Evolutionary conservation across 345 rosid genomes (phyloP).

Genomic region (Mallotus nudiflorus): DNA sequence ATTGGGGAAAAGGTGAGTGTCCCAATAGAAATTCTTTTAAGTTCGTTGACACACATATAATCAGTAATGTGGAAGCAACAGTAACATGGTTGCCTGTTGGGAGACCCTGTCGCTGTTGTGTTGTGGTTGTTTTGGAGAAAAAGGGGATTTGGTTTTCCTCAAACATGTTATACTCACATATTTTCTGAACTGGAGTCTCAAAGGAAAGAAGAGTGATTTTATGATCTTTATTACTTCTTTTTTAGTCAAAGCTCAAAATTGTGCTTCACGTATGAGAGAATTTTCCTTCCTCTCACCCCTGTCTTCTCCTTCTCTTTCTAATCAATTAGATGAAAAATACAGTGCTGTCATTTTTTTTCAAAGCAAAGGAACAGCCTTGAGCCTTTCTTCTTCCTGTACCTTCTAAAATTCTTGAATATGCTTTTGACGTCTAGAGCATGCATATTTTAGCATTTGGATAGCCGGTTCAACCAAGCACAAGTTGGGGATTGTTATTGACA

Average conservation of each 20-base stretch:
- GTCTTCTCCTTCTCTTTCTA: not conserved
- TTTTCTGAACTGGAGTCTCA: not conserved
- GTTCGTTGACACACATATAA: not conserved
- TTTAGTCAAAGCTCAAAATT: not conserved
- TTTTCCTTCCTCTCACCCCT: not conserved
- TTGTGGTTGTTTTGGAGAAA: not conserved
- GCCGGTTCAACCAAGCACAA: too few species aligned
- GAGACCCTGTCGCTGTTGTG: too few species aligned
- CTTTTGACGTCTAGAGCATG: too few species aligned
- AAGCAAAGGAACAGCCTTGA: not conserved
- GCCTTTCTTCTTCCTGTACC: not conserved
- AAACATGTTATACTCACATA: not conserved
- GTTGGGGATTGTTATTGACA: too few species aligned
- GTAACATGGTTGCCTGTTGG: too few species aligned
- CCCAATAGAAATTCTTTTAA: not conserved
- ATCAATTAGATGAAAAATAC: too few species aligned
- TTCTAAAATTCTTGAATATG: not conserved
- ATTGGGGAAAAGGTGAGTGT: conserved; percentile 74
- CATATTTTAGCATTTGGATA: too few species aligned
- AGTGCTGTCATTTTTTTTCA: not conserved
- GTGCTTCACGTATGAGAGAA: not conserved
- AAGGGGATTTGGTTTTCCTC: not conserved
- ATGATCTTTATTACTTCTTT: not conserved
- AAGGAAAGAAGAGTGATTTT: not conserved
- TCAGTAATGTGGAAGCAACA: too few species aligned